Evolutionary conservation across 371 early-diverging fungal genomes (phyloP), one percentile per base, ranked within the genome.

Genomic region (Actinomortierella ambigua): DNA sequence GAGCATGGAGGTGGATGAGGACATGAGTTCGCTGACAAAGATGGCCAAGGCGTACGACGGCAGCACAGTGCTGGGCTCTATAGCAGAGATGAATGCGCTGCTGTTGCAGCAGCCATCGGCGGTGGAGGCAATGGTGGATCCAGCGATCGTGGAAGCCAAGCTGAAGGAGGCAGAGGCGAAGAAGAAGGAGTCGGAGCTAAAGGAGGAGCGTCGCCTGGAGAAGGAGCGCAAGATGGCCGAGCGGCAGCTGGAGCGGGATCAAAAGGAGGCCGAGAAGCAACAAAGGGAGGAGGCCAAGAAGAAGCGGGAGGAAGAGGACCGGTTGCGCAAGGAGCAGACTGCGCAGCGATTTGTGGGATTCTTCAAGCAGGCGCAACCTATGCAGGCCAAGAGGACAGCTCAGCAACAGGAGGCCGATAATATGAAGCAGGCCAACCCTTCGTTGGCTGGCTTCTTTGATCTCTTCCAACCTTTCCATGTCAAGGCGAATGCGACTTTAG

Each of bases 381-480:
- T 58, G 7, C 39, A 55, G 1, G 50, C 24, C 27, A 68, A 73
- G 50, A 71, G 68, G 59, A 65, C 68, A 47, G 28, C 27, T 2
- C 28, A 59, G 18, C 63, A 60, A n/a, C 6, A 50, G 23, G 28
- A 57, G 39, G 46, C 42, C 17, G 63, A 67, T 14, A 76, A 57
- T 48, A 34, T 34, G 62, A 76, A 59, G 2, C 65, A 54, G 27
- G 47, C 24, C 13, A 49, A 44, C 17, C 52, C 15, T 46, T 50
- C 23, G 27, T 18, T 68, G 8, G 55, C 63, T 39, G 63, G 63
- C 52, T 81, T 77, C 49, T 55, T 65, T 27, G 70, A 79, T 1
- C 65, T 81, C 4, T 93, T 93, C 63, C 85, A 85, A 1, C 87
- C 89, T 15, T 91, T 91, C 63, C 84, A 88, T 67, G 77, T 87